A percentile compares a stretch with the other conserved stretches of the same genome.
Conservation (phyloP, 2,329 filamentous ascomycete species). For the Xylariaceae sp. region DNA sequence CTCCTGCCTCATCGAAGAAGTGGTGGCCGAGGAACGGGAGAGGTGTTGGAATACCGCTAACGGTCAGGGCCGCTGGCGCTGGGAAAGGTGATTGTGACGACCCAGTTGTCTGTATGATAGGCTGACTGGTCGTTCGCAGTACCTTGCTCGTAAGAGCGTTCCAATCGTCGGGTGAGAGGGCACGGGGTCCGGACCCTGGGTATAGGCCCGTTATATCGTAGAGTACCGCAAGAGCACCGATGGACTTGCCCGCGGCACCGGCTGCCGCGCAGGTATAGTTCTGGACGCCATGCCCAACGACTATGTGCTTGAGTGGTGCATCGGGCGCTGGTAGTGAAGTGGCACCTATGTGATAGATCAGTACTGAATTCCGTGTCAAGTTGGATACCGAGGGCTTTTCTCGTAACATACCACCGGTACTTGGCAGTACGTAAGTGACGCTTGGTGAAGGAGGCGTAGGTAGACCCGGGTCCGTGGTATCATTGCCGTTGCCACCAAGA, state of each 20-base stretch:
- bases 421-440: constrained; percentile 47
- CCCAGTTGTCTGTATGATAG: constrained; percentile 52
- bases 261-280: constrained; percentile 67
- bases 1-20: constrained; percentile 64
- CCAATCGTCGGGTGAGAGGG: constrained; percentile 50
- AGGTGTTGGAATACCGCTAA: constrained; percentile 41
- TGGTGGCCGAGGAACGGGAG: constrained; percentile 66
- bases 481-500: background rate
- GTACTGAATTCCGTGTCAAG: background rate
- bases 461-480: constrained; percentile 14
- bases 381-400: constrained; percentile 20
- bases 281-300: constrained; percentile 69
- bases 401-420: constrained; percentile 42
- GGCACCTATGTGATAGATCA: constrained; percentile 37
- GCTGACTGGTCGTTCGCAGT: constrained; percentile 51
- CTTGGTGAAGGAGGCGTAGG: constrained; percentile 15
- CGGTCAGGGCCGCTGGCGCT: constrained; percentile 50
- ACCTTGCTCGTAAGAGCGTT: constrained; percentile 48
- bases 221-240: constrained; percentile 65
- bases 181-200: constrained; percentile 49
- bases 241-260: constrained; percentile 46
- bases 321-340: constrained; percentile 54
- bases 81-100: constrained; percentile 39
- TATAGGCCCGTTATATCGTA: constrained; percentile 64
- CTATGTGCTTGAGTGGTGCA: constrained; percentile 59